A percentile compares a stretch with the other conserved stretches of the same genome.
Evolutionary conservation across 2,329 filamentous ascomycete species (phyloP).

Genomic region (Coniochaeta ligniaria): DNA sequence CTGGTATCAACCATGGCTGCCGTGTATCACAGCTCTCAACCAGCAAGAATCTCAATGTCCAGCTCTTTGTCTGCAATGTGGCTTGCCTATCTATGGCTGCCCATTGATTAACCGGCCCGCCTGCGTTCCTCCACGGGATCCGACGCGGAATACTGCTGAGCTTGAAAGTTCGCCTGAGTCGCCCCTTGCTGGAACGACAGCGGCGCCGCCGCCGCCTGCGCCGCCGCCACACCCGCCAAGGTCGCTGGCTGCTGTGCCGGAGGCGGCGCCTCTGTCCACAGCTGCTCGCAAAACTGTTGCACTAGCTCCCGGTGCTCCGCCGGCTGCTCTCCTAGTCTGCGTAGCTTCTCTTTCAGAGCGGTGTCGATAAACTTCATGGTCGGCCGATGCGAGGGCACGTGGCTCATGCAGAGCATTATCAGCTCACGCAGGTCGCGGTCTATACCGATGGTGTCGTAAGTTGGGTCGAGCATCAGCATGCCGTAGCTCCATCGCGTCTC

Average conservation of each 20-base stretch:
- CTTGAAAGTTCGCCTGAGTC: no score
- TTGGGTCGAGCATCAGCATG: not conserved
- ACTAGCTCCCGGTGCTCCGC: not conserved
- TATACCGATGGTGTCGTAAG: not conserved
- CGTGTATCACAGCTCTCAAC: no score
- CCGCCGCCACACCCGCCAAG: not conserved
- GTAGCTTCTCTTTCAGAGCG: not conserved
- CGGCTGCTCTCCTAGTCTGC: not conserved
- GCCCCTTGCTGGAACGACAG: not conserved
- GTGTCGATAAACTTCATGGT: conserved; percentile 10
- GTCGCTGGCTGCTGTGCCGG: not conserved
- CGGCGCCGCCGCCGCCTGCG: not conserved
- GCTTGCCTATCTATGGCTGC: no score
- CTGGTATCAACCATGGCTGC: no score
- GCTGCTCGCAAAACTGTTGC: not conserved
- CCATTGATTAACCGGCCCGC: no score
- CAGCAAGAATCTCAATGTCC: no score
- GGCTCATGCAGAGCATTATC: conserved; percentile 3
- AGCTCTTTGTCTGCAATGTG: no score
- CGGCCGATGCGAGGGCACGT: conserved; percentile 9
- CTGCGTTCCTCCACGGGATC: no score
- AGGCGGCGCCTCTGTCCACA: not conserved
- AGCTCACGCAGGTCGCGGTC: conserved; percentile 3
- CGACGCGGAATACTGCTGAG: no score
- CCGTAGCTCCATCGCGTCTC: conserved; percentile 4